Evolutionary conservation across 352 stramenopile genomes (phyloP).

Genomic region (Blastocystis sp.): DNA sequence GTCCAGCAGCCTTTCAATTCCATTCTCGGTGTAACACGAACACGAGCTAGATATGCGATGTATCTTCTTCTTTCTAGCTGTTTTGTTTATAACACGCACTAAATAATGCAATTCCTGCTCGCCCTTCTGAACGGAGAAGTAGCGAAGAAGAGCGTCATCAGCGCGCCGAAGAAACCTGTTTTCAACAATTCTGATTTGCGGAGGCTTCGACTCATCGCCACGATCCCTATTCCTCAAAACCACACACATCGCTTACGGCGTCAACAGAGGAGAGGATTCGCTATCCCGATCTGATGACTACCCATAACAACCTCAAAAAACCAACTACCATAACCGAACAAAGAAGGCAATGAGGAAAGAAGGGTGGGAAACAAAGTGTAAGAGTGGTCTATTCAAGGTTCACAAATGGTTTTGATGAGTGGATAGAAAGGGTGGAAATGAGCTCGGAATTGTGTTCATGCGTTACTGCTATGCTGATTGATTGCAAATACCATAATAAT

Average conservation of each 20-base stretch:
- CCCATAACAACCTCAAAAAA: not conserved
- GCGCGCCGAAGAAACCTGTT: not conserved
- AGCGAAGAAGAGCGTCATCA: constrained; percentile 5
- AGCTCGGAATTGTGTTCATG: too few species aligned
- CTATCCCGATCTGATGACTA: not conserved
- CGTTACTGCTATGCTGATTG: too few species aligned
- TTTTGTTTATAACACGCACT: constrained; percentile 27
- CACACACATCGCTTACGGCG: not conserved
- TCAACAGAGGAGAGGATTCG: not conserved
- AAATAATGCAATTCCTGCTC: not conserved
- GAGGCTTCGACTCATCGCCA: not conserved
- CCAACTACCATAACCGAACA: not conserved
- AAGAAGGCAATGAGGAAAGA: too few species aligned
- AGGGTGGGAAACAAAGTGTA: too few species aligned
- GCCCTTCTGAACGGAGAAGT: not conserved
- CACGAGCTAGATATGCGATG: not conserved
- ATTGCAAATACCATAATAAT: too few species aligned
- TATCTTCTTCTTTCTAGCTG: not conserved
- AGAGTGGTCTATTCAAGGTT: too few species aligned
- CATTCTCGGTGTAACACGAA: not conserved
- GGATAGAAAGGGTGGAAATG: too few species aligned
- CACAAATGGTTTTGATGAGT: too few species aligned
- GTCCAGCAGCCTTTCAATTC: constrained; percentile 7
- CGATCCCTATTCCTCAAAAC: not conserved
- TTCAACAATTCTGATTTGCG: not conserved